A percentile compares a stretch with the other conserved stretches of the same genome.
Conservation (phyloP, 371 early-diverging fungal genomes). For the Actinomortierella ambigua region DNA sequence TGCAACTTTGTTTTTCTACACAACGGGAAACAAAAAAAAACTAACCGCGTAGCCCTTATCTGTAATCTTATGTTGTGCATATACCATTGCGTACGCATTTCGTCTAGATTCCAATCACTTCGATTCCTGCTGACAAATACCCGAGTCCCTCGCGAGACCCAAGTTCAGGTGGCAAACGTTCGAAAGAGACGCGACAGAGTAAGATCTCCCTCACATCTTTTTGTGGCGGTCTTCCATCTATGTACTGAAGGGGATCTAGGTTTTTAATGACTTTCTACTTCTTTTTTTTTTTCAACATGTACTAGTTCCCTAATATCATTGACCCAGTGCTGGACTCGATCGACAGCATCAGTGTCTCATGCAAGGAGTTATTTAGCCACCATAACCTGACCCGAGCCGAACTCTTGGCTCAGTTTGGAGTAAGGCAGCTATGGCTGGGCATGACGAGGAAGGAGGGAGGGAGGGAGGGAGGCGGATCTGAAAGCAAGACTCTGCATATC, state of each 20-base stretch:
- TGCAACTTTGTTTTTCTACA: too few relatives aligned
- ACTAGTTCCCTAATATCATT: conserved; percentile 66
- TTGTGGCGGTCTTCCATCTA: background rate
- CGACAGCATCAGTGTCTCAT: conserved; percentile 65
- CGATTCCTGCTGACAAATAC: conserved; percentile 87
- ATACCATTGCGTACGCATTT: too few relatives aligned
- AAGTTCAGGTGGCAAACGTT: conserved; percentile 84
- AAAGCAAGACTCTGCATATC: background rate
- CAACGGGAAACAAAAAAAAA: background rate
- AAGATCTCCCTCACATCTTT: background rate
- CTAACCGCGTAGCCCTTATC: too few relatives aligned
- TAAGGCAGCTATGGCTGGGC: conserved; percentile 10
- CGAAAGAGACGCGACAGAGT: conserved; percentile 62
- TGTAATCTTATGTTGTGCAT: too few relatives aligned
- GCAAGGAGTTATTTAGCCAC: conserved; percentile 47
- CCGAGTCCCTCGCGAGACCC: conserved; percentile 87
- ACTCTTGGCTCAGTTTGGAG: conserved; percentile 36
- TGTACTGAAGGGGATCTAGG: background rate
- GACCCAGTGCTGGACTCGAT: conserved; percentile 80
- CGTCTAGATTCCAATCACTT: conserved; percentile 63
- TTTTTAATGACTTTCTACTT: background rate
- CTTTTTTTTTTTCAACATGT: background rate
- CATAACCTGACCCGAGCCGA: conserved; percentile 20
- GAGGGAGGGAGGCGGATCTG: background rate
- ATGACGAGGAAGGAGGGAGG: background rate